These are phyloP conservation scores for Hebeloma cylindrosporum DNA, from an alignment of 768 basidiomycete species.

Conservation along the genomic window DNA sequence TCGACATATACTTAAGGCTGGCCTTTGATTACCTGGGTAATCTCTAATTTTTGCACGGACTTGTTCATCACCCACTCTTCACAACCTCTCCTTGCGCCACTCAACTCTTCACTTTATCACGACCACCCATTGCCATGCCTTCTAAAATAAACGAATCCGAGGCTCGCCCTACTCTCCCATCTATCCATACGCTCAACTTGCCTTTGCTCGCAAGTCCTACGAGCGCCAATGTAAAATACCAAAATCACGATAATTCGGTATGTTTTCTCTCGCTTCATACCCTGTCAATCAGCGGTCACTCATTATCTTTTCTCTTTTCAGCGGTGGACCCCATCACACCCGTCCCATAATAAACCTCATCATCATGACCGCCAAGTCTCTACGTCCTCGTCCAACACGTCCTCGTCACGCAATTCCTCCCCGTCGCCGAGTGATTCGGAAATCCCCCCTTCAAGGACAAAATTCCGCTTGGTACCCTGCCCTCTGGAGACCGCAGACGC, in stretches of 20 bases:
- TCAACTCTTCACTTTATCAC: conserved; percentile 4
- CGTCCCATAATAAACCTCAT: conserved; percentile 16
- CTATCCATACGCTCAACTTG: conserved; percentile 50
- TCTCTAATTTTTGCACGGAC: conserved; percentile 25
- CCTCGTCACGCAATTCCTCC: conserved; percentile 16
- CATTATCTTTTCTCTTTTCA: background rate
- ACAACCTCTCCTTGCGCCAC: conserved; percentile 4
- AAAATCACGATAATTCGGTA: conserved; percentile 20
- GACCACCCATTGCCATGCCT: conserved; percentile 12
- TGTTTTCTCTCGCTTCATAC: conserved; percentile 1
- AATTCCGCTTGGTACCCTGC: conserved; percentile 48
- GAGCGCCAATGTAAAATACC: conserved; percentile 21
- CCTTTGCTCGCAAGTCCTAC: conserved; percentile 21
- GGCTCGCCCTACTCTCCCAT: conserved; percentile 51
- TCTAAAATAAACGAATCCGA: conserved; percentile 15
- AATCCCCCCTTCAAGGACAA: conserved; percentile 18
- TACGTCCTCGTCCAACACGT: conserved; percentile 21
- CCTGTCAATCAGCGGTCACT: background rate
- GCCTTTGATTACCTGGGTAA: conserved; percentile 39
- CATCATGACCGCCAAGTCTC: conserved; percentile 34
- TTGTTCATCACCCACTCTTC: conserved; percentile 4
- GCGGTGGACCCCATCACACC: conserved; percentile 12
- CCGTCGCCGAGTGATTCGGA: conserved; percentile 19
- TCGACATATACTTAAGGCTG: conserved; percentile 39
- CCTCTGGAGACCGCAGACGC: conserved; percentile 55